Base-by-base conservation (phyloP, 164 flowering plant genomes). In the Nelumbo lutea region DNA sequence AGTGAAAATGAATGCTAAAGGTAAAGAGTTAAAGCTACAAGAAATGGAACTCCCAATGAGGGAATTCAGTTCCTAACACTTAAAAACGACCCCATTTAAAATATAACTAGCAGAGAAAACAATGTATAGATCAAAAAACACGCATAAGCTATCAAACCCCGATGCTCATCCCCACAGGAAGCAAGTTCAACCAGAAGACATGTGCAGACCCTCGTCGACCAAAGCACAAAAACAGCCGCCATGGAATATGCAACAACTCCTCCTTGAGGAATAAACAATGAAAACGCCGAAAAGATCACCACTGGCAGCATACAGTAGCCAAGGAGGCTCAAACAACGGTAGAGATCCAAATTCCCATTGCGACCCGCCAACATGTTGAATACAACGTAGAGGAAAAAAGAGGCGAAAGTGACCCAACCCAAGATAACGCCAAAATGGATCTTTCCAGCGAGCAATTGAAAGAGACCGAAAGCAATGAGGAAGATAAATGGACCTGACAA, bases 381-480 rank as follows among this genome's bases (percentile, higher is more conserved):
- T 1, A 91, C 91, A 0, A 81, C 85, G 66, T 94, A 94, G 14
- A 94, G 64, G 66, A 94, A 91, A 56, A 90, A 70, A 2, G 96
- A 78, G 2, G 96, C 80, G 10, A 87, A 83, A 0, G 89, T 84
- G 58, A 90, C 85, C 98, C 97, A 94, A 1, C 98, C 98, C 58
- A 94, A 72, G 11, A 94, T 85, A 40, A 90, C 85, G 50, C 97
- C 97, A 59, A 94, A 94, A 63, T 91, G 97, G 46, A 94, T 73
- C 79, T 94, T 91, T 39, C 98, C 97, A 13, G 90, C 91, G 47
- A 94, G 90, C 42, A 94, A 72, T 73, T 94, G 97, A 71, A 94
- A 94, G 14, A 91, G 70, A 8, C 93, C 91, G 62, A 94, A 83
- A 3, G 87, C 72, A 75, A 90, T 78, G 70, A 88, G 75, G 68